These are phyloP conservation scores for Acacia pycnantha DNA, from an alignment of 331 rosid species.

Conservation along the genomic window DNA sequence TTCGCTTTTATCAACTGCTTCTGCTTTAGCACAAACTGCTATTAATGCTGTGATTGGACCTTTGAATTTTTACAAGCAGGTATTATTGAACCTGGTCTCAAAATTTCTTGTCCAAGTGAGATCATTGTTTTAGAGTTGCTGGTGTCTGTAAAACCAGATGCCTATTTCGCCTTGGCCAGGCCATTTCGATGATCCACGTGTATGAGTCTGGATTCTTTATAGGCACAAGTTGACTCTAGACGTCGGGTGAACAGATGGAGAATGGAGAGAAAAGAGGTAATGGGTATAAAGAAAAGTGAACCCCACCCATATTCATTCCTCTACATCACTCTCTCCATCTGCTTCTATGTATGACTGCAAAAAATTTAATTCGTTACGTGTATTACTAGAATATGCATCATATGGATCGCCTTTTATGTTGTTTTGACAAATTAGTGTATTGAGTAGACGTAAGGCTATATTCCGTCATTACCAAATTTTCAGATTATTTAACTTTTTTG, in stretches of 20 bases:
- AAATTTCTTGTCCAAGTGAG: constrained; percentile 48
- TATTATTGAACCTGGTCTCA: constrained; percentile 73
- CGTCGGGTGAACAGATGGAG: not conserved
- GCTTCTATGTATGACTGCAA: not conserved
- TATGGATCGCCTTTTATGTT: constrained; percentile 2
- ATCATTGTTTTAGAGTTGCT: constrained; percentile 69
- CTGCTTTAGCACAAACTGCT: constrained; percentile 10
- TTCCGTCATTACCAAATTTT: not conserved
- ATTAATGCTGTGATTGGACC: constrained; percentile 13
- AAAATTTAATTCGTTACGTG: not conserved
- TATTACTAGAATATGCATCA: not conserved
- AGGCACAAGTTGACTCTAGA: not conserved
- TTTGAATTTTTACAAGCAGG: constrained; percentile 54
- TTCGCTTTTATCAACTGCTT: constrained; percentile 8
- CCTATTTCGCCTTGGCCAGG: constrained; percentile 76
- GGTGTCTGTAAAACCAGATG: constrained; percentile 70
- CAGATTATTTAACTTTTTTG: constrained; percentile 4
- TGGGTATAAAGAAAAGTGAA: not conserved
- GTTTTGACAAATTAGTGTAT: constrained; percentile 14
- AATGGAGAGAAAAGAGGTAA: not conserved
- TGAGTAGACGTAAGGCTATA: too few relatives aligned
- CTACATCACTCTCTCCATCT: too few relatives aligned
- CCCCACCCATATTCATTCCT: too few relatives aligned
- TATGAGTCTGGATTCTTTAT: not conserved
- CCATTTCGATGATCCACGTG: constrained; percentile 40